phyloP scores from a whole-genome alignment of 2,329 filamentous ascomycete genomes.

The Diaporthe humulicola region DNA sequence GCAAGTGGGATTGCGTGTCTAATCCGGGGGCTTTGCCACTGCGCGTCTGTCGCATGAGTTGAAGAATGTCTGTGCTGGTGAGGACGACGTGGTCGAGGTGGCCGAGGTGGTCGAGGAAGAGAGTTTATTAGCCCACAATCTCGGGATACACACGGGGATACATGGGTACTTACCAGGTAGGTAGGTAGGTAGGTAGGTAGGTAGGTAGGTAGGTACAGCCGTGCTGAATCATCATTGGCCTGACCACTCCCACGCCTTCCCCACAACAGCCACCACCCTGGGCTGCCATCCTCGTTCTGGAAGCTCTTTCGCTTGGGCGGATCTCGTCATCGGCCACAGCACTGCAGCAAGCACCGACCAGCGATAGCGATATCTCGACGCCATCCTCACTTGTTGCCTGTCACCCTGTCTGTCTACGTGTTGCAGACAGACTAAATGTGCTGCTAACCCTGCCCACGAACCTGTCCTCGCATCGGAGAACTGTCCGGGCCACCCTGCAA shows the following conservation, averaged over 20 bases:
- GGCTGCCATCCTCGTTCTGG: conserved; percentile 10
- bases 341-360: conserved; percentile 17
- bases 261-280: conserved; percentile 17
- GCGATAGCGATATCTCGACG: neutral
- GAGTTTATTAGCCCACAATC: neutral
- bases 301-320: conserved; percentile 1
- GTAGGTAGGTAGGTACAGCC: neutral
- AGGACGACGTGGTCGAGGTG: neutral
- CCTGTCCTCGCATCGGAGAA: neutral
- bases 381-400: neutral
- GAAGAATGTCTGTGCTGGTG: neutral
- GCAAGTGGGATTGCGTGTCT: neutral
- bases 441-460: neutral
- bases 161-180: too few relatives aligned
- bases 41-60: neutral
- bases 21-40: neutral
- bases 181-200: neutral
- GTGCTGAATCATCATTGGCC: conserved; percentile 4
- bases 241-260: neutral
- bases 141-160: neutral
- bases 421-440: neutral
- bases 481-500: neutral
- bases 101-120: neutral
- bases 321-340: conserved; percentile 21
- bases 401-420: neutral